Percentiles rank a stretch among this genome's conserved stretches.
Evolutionary conservation across 257 asterid species (phyloP).

Genomic region (Plantago elongata): DNA sequence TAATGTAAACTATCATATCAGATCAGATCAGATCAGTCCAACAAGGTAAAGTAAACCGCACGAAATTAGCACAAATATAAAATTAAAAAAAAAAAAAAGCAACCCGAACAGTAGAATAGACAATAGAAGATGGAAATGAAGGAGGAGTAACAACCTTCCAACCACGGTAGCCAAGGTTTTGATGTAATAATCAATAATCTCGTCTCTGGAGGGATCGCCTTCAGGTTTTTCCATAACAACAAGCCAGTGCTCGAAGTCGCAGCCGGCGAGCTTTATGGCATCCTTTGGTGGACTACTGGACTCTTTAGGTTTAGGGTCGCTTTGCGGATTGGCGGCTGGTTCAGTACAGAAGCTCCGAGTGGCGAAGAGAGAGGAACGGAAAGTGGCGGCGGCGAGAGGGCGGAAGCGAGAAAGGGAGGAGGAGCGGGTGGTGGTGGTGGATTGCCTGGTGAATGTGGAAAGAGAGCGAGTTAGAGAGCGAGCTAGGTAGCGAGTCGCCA

Average conservation of each 20-base stretch:
- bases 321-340: slow-evolving; percentile 56
- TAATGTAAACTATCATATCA: too few relatives aligned
- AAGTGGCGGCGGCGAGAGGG: slow-evolving; percentile 33
- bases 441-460: slow-evolving; percentile 32
- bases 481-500: slow-evolving; percentile 61
- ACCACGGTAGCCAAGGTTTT: slow-evolving; percentile 56
- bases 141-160: slow-evolving; percentile 55
- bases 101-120: too few relatives aligned
- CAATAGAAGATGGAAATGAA: too few relatives aligned
- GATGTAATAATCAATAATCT: slow-evolving; percentile 66
- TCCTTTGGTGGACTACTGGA: slow-evolving; percentile 91
- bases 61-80: too few relatives aligned
- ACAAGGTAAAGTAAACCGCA: too few relatives aligned
- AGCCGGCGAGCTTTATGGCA: slow-evolving; percentile 87
- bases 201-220: slow-evolving; percentile 66
- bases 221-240: slow-evolving; percentile 90
- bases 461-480: slow-evolving; percentile 59
- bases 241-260: slow-evolving; percentile 98
- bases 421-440: slow-evolving; percentile 15
- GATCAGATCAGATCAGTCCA: too few relatives aligned
- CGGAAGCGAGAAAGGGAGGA: slow-evolving; percentile 52
- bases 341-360: slow-evolving; percentile 57
- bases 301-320: slow-evolving; percentile 86
- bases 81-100: too few relatives aligned
- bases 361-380: slow-evolving; percentile 26